These are phyloP conservation scores for Besnoitia besnoiti DNA, from an alignment of 169 alveolate genomes.

Conservation along the genomic window DNA sequence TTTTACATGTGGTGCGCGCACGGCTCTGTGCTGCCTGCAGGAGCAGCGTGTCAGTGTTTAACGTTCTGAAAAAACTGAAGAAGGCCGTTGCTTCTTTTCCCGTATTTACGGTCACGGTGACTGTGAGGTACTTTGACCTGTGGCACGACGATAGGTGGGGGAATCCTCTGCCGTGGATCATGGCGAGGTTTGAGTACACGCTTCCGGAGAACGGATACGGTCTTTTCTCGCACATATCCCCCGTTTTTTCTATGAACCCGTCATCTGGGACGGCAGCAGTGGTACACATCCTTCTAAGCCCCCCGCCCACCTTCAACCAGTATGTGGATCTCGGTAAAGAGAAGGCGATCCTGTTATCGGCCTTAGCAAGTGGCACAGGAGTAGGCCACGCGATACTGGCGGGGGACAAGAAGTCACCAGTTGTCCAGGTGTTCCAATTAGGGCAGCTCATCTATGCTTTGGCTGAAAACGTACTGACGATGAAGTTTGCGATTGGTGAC, in stretches of 20 bases:
- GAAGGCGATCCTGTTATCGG: constrained; percentile 14
- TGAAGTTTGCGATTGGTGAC: constrained; percentile 11
- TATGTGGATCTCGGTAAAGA: constrained; percentile 18
- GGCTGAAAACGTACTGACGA: background rate
- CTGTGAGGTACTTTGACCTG: constrained; percentile 18
- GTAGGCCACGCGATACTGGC: background rate
- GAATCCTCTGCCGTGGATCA: constrained; percentile 55
- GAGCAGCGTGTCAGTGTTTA: background rate
- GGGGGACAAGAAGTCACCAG: background rate
- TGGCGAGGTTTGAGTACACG: constrained; percentile 31
- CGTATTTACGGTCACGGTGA: background rate
- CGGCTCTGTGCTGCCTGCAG: too few species aligned
- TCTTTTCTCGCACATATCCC: constrained; percentile 29
- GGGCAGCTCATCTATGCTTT: constrained; percentile 2
- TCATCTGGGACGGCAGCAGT: constrained; percentile 3
- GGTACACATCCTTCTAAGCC: constrained; percentile 51
- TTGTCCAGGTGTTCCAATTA: background rate
- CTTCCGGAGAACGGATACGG: constrained; percentile 3
- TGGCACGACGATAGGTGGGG: constrained; percentile 61
- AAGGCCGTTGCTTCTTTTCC: constrained; percentile 29
- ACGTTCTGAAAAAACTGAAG: background rate
- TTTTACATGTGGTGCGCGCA: too few species aligned
- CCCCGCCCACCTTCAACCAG: constrained; percentile 52
- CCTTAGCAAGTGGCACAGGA: background rate
- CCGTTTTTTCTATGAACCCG: constrained; percentile 16